Evolutionary conservation across 768 basidiomycete genomes (phyloP), one percentile per base, ranked within the genome.

Genomic region (Hirschioporus abietinus): DNA sequence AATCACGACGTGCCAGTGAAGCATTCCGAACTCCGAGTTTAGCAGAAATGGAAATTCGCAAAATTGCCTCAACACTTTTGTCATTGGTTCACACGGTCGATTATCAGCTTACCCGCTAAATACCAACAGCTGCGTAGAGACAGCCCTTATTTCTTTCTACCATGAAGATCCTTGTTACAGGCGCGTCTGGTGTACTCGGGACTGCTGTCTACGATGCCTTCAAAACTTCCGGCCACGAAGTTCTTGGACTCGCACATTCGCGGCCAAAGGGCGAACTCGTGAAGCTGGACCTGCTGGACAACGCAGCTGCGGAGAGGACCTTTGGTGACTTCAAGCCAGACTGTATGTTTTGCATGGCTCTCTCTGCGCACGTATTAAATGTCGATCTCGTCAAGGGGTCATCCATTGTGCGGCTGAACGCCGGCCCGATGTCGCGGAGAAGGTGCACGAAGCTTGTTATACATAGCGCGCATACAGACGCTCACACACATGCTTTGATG

Each of bases 331-430:
- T 86, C 75, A 83, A 83, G 66, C 92, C 93, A 0, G 78, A 89
- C 65, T 93, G 93, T 93, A 76, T 72, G 89, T 81, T 59, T 52
- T 34, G 30, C 30, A 30, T 30, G 2, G 35, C 7, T 61, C 4
- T 17, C 3, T 52, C 60, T 24, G 9, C 23, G 60, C 3, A 61
- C 2, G 60, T 17, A 24, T 8, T 61, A 1, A 60, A 25, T 61
- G 12, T 34, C 23, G 25, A 7, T 34, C 3, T 34, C 10, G 4
- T 3, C 71, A 73, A 91, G 89, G 90, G 88, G 87, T 98, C 52
- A 88, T 99, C 18, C 96, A 99, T 73, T 97, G 95, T 72, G 96
- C 96, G 17, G 96, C 96, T 1, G 96, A 99, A 78, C 79, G 96
- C 68, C 81, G 95, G 59, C 95, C 96, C 5, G 95, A 98, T 73